These are phyloP conservation scores for Populus davidiana DNA, from an alignment of 345 rosid genomes.

Conservation along the genomic window DNA sequence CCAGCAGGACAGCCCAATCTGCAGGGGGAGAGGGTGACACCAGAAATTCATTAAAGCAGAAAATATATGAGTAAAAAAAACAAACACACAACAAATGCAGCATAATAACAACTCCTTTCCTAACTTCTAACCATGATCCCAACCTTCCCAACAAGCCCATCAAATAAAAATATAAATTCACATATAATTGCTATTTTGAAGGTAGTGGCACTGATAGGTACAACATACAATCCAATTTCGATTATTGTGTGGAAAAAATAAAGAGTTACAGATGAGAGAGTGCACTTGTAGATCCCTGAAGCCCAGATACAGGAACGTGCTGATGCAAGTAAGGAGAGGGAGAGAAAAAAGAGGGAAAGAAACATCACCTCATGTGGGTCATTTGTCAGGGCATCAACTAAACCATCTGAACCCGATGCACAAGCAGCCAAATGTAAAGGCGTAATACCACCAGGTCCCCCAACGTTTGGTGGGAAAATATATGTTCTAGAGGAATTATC, in stretches of 20 bases:
- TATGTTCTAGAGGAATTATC: conserved; percentile 31
- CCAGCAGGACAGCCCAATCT: conserved; percentile 81
- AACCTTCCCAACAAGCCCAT: background rate
- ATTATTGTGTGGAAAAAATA: background rate
- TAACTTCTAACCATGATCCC: background rate
- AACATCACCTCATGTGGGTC: conserved; percentile 73
- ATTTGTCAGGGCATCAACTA: conserved; percentile 72
- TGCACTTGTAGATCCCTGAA: background rate
- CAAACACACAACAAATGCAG: background rate
- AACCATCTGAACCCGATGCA: conserved; percentile 56
- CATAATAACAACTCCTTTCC: background rate
- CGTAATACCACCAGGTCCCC: conserved; percentile 74
- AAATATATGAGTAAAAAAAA: background rate
- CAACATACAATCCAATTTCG: background rate
- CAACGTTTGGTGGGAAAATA: conserved; percentile 60
- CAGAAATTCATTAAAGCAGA: background rate
- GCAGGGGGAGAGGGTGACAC: background rate
- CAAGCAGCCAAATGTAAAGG: conserved; percentile 88
- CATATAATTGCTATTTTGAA: background rate
- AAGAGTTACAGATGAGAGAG: background rate
- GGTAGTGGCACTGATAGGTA: background rate
- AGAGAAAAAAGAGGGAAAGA: background rate
- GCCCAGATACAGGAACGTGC: background rate
- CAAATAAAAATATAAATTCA: background rate
- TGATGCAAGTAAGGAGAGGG: background rate